phyloP scores from a whole-genome alignment of 306 rosid genomes.

The Geum urbanum region DNA sequence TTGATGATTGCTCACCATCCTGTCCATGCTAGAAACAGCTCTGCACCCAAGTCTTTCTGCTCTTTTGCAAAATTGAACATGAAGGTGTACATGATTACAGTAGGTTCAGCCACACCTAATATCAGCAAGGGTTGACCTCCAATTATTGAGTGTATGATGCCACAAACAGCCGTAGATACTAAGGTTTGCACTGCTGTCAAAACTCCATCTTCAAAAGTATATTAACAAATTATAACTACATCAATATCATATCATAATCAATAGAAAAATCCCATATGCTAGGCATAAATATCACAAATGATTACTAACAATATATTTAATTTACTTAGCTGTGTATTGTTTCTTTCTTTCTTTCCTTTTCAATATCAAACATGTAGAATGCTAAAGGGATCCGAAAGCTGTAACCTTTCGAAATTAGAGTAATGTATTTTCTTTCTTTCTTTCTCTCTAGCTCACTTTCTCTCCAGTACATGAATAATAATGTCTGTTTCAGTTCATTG shows the following conservation, averaged over 20 bases:
- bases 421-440: neutral
- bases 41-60: conserved; percentile 62
- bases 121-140: conserved; percentile 95
- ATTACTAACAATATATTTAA: neutral
- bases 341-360: neutral
- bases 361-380: neutral
- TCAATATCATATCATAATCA: neutral
- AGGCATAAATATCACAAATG: neutral
- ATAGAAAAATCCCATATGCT: conserved; percentile 4
- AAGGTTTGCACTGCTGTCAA: conserved; percentile 92
- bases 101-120: conserved; percentile 98
- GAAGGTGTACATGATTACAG: conserved; percentile 93
- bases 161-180: conserved; percentile 82
- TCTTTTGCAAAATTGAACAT: conserved; percentile 90
- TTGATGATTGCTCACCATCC: conserved; percentile 54
- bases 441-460: neutral
- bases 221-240: neutral
- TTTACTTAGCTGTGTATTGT: neutral
- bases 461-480: conserved; percentile 12
- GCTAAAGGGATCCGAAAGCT: conserved; percentile 6
- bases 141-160: conserved; percentile 76
- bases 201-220: conserved; percentile 56
- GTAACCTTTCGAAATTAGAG: neutral
- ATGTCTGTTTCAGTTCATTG: conserved; percentile 3
- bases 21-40: conserved; percentile 81